phyloP scores from a whole-genome alignment of 78 protist species.

The Creolimax fragrantissima region DNA sequence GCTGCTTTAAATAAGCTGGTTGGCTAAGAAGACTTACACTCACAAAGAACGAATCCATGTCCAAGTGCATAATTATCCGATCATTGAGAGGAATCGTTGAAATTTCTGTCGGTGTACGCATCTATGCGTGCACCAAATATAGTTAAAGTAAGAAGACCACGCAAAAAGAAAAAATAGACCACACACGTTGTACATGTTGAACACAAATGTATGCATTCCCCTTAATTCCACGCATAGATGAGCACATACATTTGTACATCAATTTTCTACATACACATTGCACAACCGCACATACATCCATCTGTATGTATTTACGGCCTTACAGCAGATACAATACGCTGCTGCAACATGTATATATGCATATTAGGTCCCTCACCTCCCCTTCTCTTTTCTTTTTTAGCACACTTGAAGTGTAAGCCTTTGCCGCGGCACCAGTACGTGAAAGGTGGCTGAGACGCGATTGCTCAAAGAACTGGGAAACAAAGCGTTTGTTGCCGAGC shows the following conservation, averaged over 20 bases:
- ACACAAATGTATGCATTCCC: neutral
- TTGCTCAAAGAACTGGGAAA: neutral
- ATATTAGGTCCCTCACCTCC: too few species aligned
- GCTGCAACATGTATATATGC: too few species aligned
- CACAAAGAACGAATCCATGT: neutral
- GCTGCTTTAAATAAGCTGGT: neutral
- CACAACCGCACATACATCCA: too few species aligned
- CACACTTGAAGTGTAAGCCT: too few species aligned
- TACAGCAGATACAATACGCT: too few species aligned
- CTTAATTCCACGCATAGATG: neutral
- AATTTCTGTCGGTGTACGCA: neutral
- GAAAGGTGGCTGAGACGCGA: neutral
- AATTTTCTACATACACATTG: neutral
- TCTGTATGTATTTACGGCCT: too few species aligned
- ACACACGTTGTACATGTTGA: neutral
- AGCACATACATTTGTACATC: neutral
- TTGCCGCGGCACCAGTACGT: neutral
- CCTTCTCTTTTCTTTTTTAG: too few species aligned
- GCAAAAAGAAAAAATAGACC: too few species aligned
- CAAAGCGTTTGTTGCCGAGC: neutral
- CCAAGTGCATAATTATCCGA: conserved; percentile 1
- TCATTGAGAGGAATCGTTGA: neutral
- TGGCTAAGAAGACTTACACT: neutral
- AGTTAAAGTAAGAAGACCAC: too few species aligned
- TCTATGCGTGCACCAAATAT: too few species aligned